These are phyloP conservation scores for Cucumis hystrix DNA, from an alignment of 306 rosid genomes.

Conservation along the genomic window DNA sequence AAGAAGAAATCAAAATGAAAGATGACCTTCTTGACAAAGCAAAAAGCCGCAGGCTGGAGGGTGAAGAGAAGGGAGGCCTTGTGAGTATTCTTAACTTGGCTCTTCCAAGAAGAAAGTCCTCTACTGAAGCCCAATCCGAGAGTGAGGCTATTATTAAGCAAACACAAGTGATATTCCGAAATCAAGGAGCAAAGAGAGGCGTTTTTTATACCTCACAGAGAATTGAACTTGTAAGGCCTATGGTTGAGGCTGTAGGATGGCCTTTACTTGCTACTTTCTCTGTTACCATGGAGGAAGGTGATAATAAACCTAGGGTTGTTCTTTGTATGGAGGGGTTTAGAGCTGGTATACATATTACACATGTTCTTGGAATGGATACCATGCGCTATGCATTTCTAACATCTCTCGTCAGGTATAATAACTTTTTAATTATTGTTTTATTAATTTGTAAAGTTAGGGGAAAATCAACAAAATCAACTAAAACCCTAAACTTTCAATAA, in stretches of 20 bases:
- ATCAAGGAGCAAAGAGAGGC: slow-evolving; percentile 72
- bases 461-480: not conserved
- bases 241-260: slow-evolving; percentile 99
- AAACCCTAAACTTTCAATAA: not conserved
- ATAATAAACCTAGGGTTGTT: slow-evolving; percentile 80
- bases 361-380: slow-evolving; percentile 96
- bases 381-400: slow-evolving; percentile 99
- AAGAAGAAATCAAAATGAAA: slow-evolving; percentile 91
- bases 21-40: slow-evolving; percentile 48
- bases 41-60: slow-evolving; percentile 57
- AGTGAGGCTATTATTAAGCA: slow-evolving; percentile 89
- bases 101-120: slow-evolving; percentile 63
- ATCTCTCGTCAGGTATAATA: slow-evolving; percentile 74
- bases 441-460: not conserved
- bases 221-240: slow-evolving; percentile 98
- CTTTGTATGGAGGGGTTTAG: slow-evolving; percentile 96
- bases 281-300: slow-evolving; percentile 99
- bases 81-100: slow-evolving; percentile 91
- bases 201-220: slow-evolving; percentile 83
- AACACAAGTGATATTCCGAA: slow-evolving; percentile 85
- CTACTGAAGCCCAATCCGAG: slow-evolving; percentile 65
- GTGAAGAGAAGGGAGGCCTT: slow-evolving; percentile 85
- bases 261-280: slow-evolving; percentile 98
- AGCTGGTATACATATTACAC: slow-evolving; percentile 90
- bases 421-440: not conserved